Percentiles rank a stretch among this genome's conserved stretches.
phyloP scores from a whole-genome alignment of 2,329 filamentous ascomycete species.

The Botrytis squamosa region DNA sequence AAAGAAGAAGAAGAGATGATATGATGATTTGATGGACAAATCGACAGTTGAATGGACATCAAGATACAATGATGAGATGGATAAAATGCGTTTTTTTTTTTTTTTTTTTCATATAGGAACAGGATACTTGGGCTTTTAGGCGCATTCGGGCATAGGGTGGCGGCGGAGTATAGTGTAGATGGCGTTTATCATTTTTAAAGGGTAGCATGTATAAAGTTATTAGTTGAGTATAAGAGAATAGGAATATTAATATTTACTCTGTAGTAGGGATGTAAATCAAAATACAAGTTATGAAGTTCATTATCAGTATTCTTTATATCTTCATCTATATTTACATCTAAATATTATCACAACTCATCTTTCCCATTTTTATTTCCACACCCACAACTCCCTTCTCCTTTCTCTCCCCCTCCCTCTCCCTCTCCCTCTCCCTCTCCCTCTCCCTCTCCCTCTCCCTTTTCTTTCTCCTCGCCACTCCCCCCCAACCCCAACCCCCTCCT shows the following conservation, averaged over 20 bases:
- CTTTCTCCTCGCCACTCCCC: neutral
- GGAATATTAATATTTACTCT: neutral
- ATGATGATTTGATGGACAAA: neutral
- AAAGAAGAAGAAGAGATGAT: neutral
- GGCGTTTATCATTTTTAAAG: neutral
- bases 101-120: too few relatives aligned
- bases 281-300: accelerated
- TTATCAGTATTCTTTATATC: too few relatives aligned
- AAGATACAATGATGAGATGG: neutral
- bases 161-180: neutral
- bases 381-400: neutral
- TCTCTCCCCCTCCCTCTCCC: too few relatives aligned
- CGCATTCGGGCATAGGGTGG: neutral
- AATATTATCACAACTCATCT: neutral
- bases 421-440: too few relatives aligned
- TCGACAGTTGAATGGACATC: neutral
- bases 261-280: neutral
- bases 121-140: neutral
- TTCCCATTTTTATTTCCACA: neutral
- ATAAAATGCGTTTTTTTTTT: neutral
- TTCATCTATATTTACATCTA: neutral
- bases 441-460: too few relatives aligned
- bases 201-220: neutral
- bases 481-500: neutral
- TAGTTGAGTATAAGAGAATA: neutral